Evolutionary conservation across 1,139 yeast genomes (phyloP).

Genomic region (Yamadazyma dushanensis): DNA sequence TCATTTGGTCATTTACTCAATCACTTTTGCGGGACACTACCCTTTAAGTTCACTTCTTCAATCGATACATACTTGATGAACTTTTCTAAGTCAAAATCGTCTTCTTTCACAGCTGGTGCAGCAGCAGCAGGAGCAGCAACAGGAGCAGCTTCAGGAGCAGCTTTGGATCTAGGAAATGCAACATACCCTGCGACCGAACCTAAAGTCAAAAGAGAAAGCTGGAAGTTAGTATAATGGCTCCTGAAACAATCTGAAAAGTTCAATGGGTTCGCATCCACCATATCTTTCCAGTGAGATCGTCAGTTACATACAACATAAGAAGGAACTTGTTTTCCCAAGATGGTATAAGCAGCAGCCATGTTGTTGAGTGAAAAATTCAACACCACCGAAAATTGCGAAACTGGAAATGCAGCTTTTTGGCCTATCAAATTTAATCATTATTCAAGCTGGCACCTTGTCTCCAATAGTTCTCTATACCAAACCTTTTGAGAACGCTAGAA

Average conservation of each 20-base stretch:
- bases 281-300: too few relatives aligned
- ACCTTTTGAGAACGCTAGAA: constrained; percentile 47
- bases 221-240: constrained; percentile 17
- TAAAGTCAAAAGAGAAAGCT: constrained; percentile 48
- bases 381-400: constrained; percentile 6
- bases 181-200: constrained; percentile 47
- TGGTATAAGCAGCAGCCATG: constrained; percentile 65
- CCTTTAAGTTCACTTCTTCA: too few relatives aligned
- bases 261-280: too few relatives aligned
- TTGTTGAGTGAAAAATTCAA: not conserved
- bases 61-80: constrained; percentile 51
- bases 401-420: constrained; percentile 1
- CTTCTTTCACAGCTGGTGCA: constrained; percentile 37
- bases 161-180: constrained; percentile 40
- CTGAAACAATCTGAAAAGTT: not conserved
- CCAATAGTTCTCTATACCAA: constrained; percentile 64
- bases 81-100: constrained; percentile 65
- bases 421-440: constrained; percentile 1
- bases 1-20: too few relatives aligned
- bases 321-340: constrained; percentile 64
- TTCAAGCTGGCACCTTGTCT: constrained; percentile 16
- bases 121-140: constrained; percentile 32
- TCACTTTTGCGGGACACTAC: too few relatives aligned
- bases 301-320: constrained; percentile 66
- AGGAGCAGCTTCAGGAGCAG: constrained; percentile 32